These are phyloP conservation scores for Aphanomyces stellatus DNA, from an alignment of 352 stramenopile species.

Conservation along the genomic window DNA sequence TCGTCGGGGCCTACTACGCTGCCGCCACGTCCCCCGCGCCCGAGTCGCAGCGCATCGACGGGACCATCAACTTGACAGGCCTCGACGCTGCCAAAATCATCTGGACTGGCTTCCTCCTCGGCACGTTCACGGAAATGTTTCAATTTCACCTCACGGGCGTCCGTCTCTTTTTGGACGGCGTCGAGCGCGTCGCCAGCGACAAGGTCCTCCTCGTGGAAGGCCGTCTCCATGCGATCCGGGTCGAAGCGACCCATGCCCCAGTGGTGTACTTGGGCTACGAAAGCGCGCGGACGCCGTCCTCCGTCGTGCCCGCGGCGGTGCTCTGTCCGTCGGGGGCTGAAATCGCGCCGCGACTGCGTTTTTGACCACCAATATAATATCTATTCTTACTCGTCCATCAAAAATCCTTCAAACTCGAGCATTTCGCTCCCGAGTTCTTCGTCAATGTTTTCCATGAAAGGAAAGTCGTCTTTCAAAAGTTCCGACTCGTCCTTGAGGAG, in stretches of 20 bases:
- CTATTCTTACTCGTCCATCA: constrained; percentile 2
- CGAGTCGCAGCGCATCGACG: background rate
- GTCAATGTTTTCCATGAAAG: constrained; percentile 16
- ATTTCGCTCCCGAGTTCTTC: constrained; percentile 4
- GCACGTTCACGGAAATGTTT: constrained; percentile 2
- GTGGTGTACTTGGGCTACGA: constrained; percentile 26
- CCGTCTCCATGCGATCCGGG: constrained; percentile 31
- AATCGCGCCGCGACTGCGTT: constrained; percentile 23
- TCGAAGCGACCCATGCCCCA: constrained; percentile 27
- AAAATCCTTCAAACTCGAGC: background rate
- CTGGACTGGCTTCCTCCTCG: constrained; percentile 16
- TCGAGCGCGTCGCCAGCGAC: background rate
- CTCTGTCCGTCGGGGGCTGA: constrained; percentile 26
- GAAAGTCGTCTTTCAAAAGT: constrained; percentile 9
- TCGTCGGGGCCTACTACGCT: constrained; percentile 35
- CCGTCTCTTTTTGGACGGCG: background rate
- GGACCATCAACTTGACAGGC: background rate
- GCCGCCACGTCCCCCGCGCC: background rate
- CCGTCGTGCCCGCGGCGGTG: constrained; percentile 24
- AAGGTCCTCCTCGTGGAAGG: constrained; percentile 24
- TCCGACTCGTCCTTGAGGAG: constrained; percentile 12
- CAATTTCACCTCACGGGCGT: background rate
- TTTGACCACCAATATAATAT: constrained; percentile 4
- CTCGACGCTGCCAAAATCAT: constrained; percentile 6
- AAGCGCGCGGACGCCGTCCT: constrained; percentile 23